Base-by-base conservation (phyloP, 2,329 filamentous ascomycete genomes). In the Talaromyces sp. region DNA sequence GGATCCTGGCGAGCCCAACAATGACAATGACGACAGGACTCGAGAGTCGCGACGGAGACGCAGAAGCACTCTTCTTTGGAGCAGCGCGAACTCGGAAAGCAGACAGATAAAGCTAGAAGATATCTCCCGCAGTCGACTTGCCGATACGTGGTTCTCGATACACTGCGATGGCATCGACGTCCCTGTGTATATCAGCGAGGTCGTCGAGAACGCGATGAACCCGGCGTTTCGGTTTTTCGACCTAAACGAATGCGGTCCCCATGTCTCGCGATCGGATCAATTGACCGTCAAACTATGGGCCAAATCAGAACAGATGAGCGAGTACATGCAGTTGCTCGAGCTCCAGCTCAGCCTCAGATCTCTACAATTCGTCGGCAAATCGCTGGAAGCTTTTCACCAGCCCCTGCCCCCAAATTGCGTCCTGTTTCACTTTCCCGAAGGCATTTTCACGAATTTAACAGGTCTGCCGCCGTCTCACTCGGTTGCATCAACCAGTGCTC, bases 181-280 rank as follows among this genome's bases (percentile, higher is more conserved):
- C 17, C 92, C 93, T 0, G 78, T 97, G n/a, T 97, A 97, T 73
- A 85, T 96, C 68, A 96, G 92, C 70, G 93, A 98, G 76, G 81
- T 89, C 25, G 84, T 88, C 30, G 84, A 89, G 67, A 86, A 87
- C 69, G 87, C 90, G n/a, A 92, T 92, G 76, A 97, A 97, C 73
- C 95, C 95, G 65, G 92, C 89, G 68, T 98, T 96, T 73, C 86
- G 86, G 51, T 89, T 90, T 72, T 96, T 97, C 72, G 89, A 96
- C 64, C 82, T 96, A 6, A 83, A 84, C 27, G 76, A 81, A 6
- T 86, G 83, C 64, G 85, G 84, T 0, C 84, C 89, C 0, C 72
- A 77, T 2, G 81, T 92, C 25, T 88, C 89, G 9, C 85, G 92
- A 61, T 78, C 83, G 4, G 85, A 90, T 57, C 78, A 80, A 17